phyloP scores from a whole-genome alignment of 2,329 filamentous ascomycete species.

The Rhinocladiella mackenziei region DNA sequence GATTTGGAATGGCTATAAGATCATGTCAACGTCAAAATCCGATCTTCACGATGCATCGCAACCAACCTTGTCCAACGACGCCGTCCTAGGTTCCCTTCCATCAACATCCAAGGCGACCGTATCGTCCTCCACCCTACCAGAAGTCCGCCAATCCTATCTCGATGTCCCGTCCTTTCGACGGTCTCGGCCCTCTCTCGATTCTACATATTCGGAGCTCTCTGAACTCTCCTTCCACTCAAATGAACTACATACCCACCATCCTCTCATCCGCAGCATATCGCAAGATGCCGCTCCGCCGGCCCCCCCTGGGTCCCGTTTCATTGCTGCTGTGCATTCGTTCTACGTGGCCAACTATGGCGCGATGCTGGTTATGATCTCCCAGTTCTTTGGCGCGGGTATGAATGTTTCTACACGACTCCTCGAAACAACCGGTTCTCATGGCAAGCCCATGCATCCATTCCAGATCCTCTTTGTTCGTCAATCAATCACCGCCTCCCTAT shows the following conservation, averaged over 20 bases:
- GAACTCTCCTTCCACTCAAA: conserved; percentile 29
- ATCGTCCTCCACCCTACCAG: not conserved
- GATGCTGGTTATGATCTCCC: conserved; percentile 66
- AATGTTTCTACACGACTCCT: conserved; percentile 74
- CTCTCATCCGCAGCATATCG: conserved; percentile 20
- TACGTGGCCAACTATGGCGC: conserved; percentile 69
- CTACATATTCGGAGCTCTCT: conserved; percentile 28
- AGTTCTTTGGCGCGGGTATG: conserved; percentile 81
- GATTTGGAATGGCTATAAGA: conserved; percentile 13
- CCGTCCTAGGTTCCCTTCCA: conserved; percentile 8
- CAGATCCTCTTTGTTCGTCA: conserved; percentile 80
- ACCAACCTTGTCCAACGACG: conserved; percentile 6
- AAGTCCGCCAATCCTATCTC: conserved; percentile 12
- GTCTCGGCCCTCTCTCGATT: conserved; percentile 23
- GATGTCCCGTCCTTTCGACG: conserved; percentile 16
- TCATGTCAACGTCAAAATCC: conserved; percentile 11
- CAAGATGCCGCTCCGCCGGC: conserved; percentile 10
- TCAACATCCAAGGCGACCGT: conserved; percentile 7
- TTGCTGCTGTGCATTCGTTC: conserved; percentile 37
- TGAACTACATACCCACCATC: conserved; percentile 17
- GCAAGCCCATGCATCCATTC: conserved; percentile 71
- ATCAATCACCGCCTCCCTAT: conserved; percentile 64
- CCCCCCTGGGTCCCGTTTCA: conserved; percentile 28
- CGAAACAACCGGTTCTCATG: conserved; percentile 63
- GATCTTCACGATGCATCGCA: not conserved